Percentiles rank a stretch among this genome's conserved stretches.
These are phyloP conservation scores for Phialophora tarda DNA, from an alignment of 2,329 filamentous ascomycete species.

Conservation along the genomic window DNA sequence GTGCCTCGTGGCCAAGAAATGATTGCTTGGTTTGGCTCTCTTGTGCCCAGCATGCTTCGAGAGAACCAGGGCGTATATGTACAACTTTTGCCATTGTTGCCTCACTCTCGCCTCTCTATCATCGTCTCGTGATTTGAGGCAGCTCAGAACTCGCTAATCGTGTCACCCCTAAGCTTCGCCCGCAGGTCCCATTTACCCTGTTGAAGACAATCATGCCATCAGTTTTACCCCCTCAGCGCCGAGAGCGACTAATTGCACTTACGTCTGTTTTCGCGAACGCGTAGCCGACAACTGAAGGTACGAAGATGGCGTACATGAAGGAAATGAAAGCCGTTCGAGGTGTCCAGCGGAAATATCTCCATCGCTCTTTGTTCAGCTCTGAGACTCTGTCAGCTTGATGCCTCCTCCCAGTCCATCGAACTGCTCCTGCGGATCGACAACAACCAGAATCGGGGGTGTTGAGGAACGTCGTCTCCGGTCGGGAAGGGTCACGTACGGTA, in stretches of 20 bases:
- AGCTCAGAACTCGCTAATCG: slow-evolving; percentile 75
- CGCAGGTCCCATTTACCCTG: slow-evolving; percentile 87
- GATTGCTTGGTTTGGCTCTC: background rate
- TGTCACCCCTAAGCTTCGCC: slow-evolving; percentile 86
- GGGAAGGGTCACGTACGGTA: slow-evolving; percentile 50
- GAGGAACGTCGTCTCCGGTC: slow-evolving; percentile 3
- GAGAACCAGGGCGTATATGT: slow-evolving; percentile 20
- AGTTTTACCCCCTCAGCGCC: background rate
- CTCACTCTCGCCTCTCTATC: background rate
- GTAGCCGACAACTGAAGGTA: slow-evolving; percentile 74
- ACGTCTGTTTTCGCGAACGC: slow-evolving; percentile 84
- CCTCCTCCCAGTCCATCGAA: background rate
- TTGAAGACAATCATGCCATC: slow-evolving; percentile 35
- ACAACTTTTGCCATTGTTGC: slow-evolving; percentile 16
- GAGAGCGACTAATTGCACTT: slow-evolving; percentile 53
- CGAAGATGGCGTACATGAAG: slow-evolving; percentile 74
- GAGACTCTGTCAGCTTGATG: background rate
- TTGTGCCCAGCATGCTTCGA: background rate
- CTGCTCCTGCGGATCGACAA: no score
- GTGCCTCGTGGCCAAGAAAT: background rate
- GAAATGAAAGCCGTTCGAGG: slow-evolving; percentile 78
- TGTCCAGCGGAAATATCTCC: slow-evolving; percentile 97
- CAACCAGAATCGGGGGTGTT: background rate
- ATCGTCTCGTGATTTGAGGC: background rate
- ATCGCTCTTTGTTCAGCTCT: slow-evolving; percentile 73